Base-by-base conservation (phyloP, 1,139 yeast genomes). In the Chernovozyma aurita region DNA sequence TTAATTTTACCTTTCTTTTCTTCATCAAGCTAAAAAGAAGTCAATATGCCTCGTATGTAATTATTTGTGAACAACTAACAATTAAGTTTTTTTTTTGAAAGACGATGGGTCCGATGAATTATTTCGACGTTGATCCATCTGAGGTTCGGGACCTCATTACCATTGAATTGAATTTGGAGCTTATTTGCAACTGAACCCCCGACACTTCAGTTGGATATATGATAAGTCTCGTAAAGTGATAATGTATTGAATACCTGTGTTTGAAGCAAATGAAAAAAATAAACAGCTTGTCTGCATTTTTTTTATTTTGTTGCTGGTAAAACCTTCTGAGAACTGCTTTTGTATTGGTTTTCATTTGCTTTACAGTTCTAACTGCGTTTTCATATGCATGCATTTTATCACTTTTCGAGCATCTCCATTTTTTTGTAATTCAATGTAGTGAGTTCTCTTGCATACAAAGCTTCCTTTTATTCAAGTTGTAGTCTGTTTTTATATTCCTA, bases 101-200 rank as follows among this genome's bases (percentile, higher is more conserved):
- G 36, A 20, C 17, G 18, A 16, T 14, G 28, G 11, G 18, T 26
- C 28, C 28, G 28, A 7, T 26, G 6, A 16, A 7, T 13, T 14
- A 6, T 26, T 7, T 26, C 6, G 11, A 18, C 27, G 31, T 29
- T 24, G 35, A 28, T 28, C 30, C 27, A 30, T 29, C 28, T 13
- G 80, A 73, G 83, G 81, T 75, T 79, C 86, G 85, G 85, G 85
- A 72, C 85, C 86, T 79, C 84, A 59, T 59, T 56, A 30, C 8
- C 53, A 50, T 48, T 49, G 48, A 44, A 44, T 33, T 37, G 37
- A 43, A 38, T 40, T 45, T 45, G 47, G 55, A 56, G 65, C 61
- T 52, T 53, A 52, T 55, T 49, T 65, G 80, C 72, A 63, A 63
- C 82, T 80, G 83, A 80, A 82, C 53, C 66, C 90, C 90, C 87